Percentiles rank a stretch among this genome's conserved stretches.
phyloP scores from a whole-genome alignment of 1,284 basidiomycete species.

The Exobasidium rhododendri region DNA sequence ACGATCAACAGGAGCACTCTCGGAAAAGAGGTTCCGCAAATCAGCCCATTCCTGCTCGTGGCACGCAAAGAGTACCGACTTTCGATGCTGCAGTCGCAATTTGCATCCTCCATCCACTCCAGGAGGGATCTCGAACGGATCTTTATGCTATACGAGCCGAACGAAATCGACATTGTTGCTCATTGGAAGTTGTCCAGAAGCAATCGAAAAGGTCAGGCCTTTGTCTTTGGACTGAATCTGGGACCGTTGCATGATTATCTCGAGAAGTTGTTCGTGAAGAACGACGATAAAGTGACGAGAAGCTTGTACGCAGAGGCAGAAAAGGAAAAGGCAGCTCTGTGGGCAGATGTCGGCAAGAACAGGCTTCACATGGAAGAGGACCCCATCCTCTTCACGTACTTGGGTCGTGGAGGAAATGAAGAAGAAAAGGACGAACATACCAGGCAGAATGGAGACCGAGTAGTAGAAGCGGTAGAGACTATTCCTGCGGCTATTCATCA shows the following conservation, averaged over 20 bases:
- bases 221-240: slow-evolving; percentile 27
- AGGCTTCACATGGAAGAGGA: slow-evolving; percentile 24
- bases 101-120: slow-evolving; percentile 15
- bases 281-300: background rate
- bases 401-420: background rate
- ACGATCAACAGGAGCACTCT: background rate
- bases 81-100: slow-evolving; percentile 15
- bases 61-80: slow-evolving; percentile 24
- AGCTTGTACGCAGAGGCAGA: slow-evolving; percentile 2
- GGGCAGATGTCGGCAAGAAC: slow-evolving; percentile 24
- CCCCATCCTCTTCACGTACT: slow-evolving; percentile 19
- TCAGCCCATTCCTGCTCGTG: slow-evolving; percentile 15
- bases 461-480: background rate
- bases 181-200: slow-evolving; percentile 12
- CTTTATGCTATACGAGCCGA: slow-evolving; percentile 26
- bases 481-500: background rate
- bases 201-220: slow-evolving; percentile 14
- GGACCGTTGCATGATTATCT: slow-evolving; percentile 25
- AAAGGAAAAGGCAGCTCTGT: slow-evolving; percentile 16
- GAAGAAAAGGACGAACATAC: too few relatives aligned
- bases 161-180: slow-evolving; percentile 29
- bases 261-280: slow-evolving; percentile 14
- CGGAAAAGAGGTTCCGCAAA: background rate
- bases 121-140: slow-evolving; percentile 14
- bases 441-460: background rate